Evolutionary conservation across 2,329 filamentous ascomycete species (phyloP).

Genomic region (Alternaria dauci): DNA sequence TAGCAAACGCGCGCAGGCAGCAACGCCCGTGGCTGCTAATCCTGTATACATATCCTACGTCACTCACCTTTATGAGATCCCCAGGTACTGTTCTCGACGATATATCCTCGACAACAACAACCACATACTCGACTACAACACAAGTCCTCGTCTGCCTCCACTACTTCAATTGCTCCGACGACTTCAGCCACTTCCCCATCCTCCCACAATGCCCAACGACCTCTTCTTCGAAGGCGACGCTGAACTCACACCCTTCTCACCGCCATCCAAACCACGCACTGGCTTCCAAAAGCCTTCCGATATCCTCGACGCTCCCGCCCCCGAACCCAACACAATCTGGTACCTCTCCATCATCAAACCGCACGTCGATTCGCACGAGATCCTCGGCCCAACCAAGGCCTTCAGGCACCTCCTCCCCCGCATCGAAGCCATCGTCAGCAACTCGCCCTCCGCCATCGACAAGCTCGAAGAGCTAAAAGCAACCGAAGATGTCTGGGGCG

Average conservation of each 20-base stretch:
- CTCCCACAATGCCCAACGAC: constrained; percentile 17
- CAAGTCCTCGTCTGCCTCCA: neutral
- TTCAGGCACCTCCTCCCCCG: constrained; percentile 30
- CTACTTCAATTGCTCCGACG: neutral
- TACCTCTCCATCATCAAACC: constrained; percentile 37
- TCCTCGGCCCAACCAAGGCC: constrained; percentile 26
- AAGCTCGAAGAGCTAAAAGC: constrained; percentile 22
- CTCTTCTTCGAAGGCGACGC: constrained; percentile 17
- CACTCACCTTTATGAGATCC: neutral
- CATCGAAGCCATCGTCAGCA: constrained; percentile 21
- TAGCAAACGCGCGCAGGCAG: constrained; percentile 5
- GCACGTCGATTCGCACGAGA: constrained; percentile 28
- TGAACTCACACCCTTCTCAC: neutral
- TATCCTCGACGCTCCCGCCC: constrained; percentile 16
- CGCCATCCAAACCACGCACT: neutral
- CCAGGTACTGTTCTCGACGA: neutral
- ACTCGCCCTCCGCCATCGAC: constrained; percentile 32
- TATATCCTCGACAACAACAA: neutral
- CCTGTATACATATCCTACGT: neutral
- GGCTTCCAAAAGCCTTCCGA: constrained; percentile 21
- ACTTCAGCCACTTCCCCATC: neutral
- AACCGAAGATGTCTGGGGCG: constrained; percentile 18
- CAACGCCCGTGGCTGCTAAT: neutral
- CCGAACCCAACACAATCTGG: constrained; percentile 23
- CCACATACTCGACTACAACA: neutral